A percentile compares a stretch with the other conserved stretches of the same genome.
Evolutionary conservation across 176 grass and related monocot genomes (phyloP).

Genomic region (Triticum aestivum): IWGSC_CS_RefSeq_v2.1 NC_057796.1:336488257-336488756

Average conservation of each 20-base stretch:
- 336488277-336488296: conserved; percentile 61
- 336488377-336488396: not conserved
- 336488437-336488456: not conserved
- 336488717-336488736: conserved; percentile 1
- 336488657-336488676: conserved; percentile 12
- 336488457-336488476: conserved; percentile 2
- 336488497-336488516: conserved; percentile 2
- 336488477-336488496: not conserved
- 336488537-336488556: not conserved
- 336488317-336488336: conserved; percentile 62
- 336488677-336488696: not conserved
- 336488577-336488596: not conserved
- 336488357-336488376: conserved; percentile 58
- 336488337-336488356: conserved; percentile 73
- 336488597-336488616: not conserved
- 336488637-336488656: conserved; percentile 6
- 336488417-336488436: conserved; percentile 14
- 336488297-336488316: conserved; percentile 63
- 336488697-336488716: not conserved
- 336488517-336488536: not conserved
- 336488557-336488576: not conserved
- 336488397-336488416: conserved; percentile 1
- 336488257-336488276: conserved; percentile 77
- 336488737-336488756: not conserved
- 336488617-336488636: too few species aligned